Evolutionary conservation across 2,329 filamentous ascomycete genomes (phyloP).

Genomic region (Shiraia sp.): DNA sequence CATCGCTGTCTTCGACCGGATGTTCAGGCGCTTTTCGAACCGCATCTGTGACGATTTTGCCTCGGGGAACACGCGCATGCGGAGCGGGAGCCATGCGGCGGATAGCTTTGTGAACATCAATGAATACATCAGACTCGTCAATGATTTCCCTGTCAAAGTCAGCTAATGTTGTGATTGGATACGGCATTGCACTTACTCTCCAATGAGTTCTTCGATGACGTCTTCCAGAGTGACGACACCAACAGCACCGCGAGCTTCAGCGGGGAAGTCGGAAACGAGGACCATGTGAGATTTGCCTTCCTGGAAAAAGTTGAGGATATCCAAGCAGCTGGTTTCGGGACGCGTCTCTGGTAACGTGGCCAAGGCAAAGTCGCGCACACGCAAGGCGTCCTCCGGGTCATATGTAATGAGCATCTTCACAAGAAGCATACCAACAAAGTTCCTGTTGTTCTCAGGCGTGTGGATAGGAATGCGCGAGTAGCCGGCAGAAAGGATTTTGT

Average conservation of each 20-base stretch:
- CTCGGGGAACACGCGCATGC: conserved; percentile 68
- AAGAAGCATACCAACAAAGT: conserved; percentile 96
- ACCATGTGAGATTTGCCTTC: conserved; percentile 99
- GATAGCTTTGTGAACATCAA: conserved; percentile 98
- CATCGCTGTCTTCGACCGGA: conserved; percentile 20
- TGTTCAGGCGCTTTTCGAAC: conserved; percentile 29
- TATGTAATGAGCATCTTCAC: conserved; percentile 99
- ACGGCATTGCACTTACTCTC: conserved; percentile 71
- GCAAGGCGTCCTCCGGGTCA: conserved; percentile 88
- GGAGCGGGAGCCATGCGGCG: conserved; percentile 84
- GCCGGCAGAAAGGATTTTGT: conserved; percentile 86
- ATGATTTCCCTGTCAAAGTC: conserved; percentile 78
- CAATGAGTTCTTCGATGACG: conserved; percentile 97
- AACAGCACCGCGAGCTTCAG: conserved; percentile 86
- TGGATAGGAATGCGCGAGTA: conserved; percentile 97
- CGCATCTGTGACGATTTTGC: conserved; percentile 55
- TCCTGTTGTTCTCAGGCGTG: conserved; percentile 76
- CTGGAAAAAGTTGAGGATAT: conserved; percentile 99
- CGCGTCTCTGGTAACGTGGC: conserved; percentile 94
- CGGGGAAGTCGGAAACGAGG: conserved; percentile 85
- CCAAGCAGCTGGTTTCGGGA: conserved; percentile 92
- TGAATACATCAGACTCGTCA: conserved; percentile 96
- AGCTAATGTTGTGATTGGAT: conserved; percentile 2
- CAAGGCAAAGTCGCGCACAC: conserved; percentile 86
- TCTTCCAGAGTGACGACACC: conserved; percentile 96